Evolutionary conservation across 192 early-diverging fungal genomes (phyloP), one percentile per base, ranked within the genome.

Genomic region (Umbelopsis isabellina): DNA sequence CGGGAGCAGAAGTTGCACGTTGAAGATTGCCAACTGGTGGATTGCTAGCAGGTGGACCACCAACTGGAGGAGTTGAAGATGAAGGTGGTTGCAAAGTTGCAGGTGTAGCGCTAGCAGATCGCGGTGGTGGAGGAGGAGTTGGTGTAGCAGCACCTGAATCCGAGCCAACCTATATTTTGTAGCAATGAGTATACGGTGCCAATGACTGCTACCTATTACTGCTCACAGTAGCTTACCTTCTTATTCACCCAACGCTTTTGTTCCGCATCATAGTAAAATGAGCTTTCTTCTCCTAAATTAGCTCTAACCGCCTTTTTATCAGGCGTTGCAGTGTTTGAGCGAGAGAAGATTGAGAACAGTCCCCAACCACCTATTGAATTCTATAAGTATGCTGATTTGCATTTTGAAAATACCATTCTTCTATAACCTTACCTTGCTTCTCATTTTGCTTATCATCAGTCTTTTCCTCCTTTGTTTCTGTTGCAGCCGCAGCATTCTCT

Each of bases 171-270:
- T 25, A 51, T 9, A 71, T 37, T 37, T 35, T 37, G 15, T 30
- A 21, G 30, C 4, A 16, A 44, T 30, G 46, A 46, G 13, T 23
- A 55, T 68, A 41, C 3, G 18, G 9, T 49, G 48, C 46, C 4
- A 1, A 21, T 2, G 13, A 46, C 33, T 9, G 10, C 5, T 37
- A 37, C 12, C 47, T 23, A 11, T 27, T 23, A 18, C 1, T 16
- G 8, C 25, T 27, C 21, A 35, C 1, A 16, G 20, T 53, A 35
- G 25, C 70, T 80, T 49, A 79, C 84, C 66, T 87, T 88, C 68
- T 88, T 90, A 74, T 94, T 93, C 18, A 99, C 92, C 95, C 95
- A 99, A 66, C 90, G 83, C 67, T 94, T 89, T 69, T 88, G 86
- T 25, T 88, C 90, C 25, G 89, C 84, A 78, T 99, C 97, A 79